Percentiles rank a stretch among this genome's conserved stretches.
Evolutionary conservation across 2,329 filamentous ascomycete genomes (phyloP).

Genomic region (Passalora sequoiae): DNA sequence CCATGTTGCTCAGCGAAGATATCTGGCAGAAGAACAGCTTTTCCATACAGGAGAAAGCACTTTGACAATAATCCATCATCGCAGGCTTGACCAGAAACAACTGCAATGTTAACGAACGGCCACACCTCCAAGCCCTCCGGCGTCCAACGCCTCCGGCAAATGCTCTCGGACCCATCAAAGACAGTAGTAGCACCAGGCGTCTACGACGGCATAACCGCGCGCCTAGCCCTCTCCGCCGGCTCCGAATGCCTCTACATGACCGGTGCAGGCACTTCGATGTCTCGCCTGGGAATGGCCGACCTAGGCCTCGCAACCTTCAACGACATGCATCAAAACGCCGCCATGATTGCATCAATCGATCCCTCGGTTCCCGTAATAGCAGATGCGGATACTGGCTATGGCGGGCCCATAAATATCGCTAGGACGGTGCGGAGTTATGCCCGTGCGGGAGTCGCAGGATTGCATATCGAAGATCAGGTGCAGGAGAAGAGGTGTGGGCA

Average conservation of each 20-base stretch:
- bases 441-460: slow-evolving; percentile 52
- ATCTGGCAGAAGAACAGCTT: too few relatives aligned
- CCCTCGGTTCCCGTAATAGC: slow-evolving; percentile 55
- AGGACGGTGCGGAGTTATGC: slow-evolving; percentile 26
- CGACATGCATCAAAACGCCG: slow-evolving; percentile 60
- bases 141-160: slow-evolving; percentile 26
- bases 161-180: slow-evolving; percentile 30
- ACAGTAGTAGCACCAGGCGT: slow-evolving; percentile 58
- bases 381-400: slow-evolving; percentile 57
- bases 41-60: neutral
- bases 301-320: slow-evolving; percentile 57
- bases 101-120: slow-evolving; percentile 20
- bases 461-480: slow-evolving; percentile 62
- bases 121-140: slow-evolving; percentile 19
- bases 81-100: too few relatives aligned
- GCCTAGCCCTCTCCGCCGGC: slow-evolving; percentile 58
- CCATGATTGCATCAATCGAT: slow-evolving; percentile 59
- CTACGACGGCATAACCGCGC: slow-evolving; percentile 62
- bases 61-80: too few relatives aligned
- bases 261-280: slow-evolving; percentile 58
- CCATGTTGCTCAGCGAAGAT: too few relatives aligned
- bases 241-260: slow-evolving; percentile 66
- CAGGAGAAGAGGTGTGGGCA: slow-evolving; percentile 60
- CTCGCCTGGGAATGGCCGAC: slow-evolving; percentile 58
- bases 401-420: slow-evolving; percentile 36